Evolutionary conservation across 345 rosid species (phyloP).

Genomic region (Pugionium dolabratum): DNA sequence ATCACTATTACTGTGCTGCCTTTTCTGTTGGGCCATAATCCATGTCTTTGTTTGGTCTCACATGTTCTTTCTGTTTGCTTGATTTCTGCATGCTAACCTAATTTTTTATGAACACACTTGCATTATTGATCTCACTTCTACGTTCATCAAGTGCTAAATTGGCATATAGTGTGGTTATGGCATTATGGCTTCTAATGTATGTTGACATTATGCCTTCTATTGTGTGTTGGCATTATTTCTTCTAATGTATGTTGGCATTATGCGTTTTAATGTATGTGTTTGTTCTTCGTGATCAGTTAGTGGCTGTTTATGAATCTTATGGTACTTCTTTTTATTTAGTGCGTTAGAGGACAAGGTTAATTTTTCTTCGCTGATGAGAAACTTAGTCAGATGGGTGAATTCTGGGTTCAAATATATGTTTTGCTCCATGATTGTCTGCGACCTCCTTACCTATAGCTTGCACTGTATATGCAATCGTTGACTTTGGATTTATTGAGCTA

Average conservation of each 20-base stretch:
- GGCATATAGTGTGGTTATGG: not conserved
- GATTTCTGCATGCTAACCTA: conserved; percentile 19
- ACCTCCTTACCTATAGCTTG: conserved; percentile 17
- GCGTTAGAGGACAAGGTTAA: not conserved
- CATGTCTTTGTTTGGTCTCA: conserved; percentile 17
- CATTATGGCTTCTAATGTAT: not conserved
- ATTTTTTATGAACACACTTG: conserved; percentile 13
- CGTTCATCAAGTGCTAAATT: conserved; percentile 18
- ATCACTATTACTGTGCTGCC: conserved; percentile 12
- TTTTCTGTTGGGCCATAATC: conserved; percentile 22
- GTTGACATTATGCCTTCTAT: too few species aligned
- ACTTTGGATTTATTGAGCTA: conserved; percentile 11
- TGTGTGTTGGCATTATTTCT: too few species aligned
- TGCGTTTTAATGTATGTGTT: not conserved
- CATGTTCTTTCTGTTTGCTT: conserved; percentile 19
- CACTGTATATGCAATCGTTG: conserved; percentile 15
- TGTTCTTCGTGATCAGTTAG: conserved; percentile 16
- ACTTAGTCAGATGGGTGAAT: conserved; percentile 17
- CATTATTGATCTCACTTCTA: conserved; percentile 12
- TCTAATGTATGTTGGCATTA: too few species aligned
- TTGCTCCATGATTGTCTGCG: conserved; percentile 22
- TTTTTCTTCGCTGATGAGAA: not conserved
- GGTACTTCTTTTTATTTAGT: conserved; percentile 1
- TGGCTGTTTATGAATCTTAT: conserved; percentile 8
- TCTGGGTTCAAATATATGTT: conserved; percentile 3